Evolutionary conservation across 495 filamentous ascomycete species (phyloP), one percentile per base, ranked within the genome.

Genomic region (Pyronema domesticum): DNA sequence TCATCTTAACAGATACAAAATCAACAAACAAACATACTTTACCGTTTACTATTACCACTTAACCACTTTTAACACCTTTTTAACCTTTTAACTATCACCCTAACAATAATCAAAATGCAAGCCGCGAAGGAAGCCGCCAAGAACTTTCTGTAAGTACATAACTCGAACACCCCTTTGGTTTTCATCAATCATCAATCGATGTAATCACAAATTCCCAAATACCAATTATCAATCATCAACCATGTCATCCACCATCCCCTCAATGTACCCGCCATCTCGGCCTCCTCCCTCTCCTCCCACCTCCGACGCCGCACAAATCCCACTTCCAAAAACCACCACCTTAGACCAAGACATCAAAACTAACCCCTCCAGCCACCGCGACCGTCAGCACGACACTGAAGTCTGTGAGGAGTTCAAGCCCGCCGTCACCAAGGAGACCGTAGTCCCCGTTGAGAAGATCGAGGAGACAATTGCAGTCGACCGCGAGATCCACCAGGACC

Each of bases 401-500:
- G 59, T 62, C 7, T 37, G 59, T n/a, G 63, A 70, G 68, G 72
- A 69, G 11, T 73, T 80, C 37, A 72, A 75, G 40, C 78, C 79
- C 0, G 76, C 80, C 7, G 70, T 83, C 14, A 70, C 70, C 19
- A 69, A 79, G 43, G 78, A 81, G 61, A 70, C 68, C 7, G 62
- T 81, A 51, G 46, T 58, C 19, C 62, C 58, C 10, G 72, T 69
- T 40, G 71, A 71, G 5, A 76, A 76, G 51, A 77, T 81, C 55
- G 68, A 80, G 36, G 65, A 73, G 15, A 70, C 62, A 7, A 78
- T 74, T 3, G 79, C 76, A 17, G 65, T 82, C 53, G 73, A 83
- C 58, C 73, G 76, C 42, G 80, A 83, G 60, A 63, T 81, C 34
- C 75, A 78, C 56, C 76, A 78, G 62, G 74, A 76, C 42, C 76